phyloP scores from a whole-genome alignment of 2,329 filamentous ascomycete species.

The Fusarium odoratissimum region DNA sequence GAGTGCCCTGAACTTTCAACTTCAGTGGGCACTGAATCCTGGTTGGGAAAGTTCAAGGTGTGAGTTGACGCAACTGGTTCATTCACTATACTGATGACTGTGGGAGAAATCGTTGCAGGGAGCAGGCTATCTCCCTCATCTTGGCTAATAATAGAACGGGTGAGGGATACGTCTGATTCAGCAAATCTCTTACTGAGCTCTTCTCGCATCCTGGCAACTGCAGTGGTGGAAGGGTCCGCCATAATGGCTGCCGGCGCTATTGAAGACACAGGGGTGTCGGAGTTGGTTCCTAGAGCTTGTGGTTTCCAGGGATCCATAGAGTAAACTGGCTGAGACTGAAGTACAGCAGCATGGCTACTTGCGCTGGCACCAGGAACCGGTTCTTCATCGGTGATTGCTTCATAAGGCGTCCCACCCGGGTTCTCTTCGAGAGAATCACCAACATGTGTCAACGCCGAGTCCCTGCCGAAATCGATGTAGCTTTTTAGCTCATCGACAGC shows the following conservation, averaged over 20 bases:
- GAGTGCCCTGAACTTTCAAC: constrained; percentile 41
- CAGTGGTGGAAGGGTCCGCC: constrained; percentile 35
- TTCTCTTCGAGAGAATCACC: constrained; percentile 17
- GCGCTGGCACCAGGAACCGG: not conserved
- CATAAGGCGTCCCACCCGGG: constrained; percentile 9
- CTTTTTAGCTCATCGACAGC: constrained; percentile 40
- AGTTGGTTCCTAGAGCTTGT: constrained; percentile 34
- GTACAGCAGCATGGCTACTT: constrained; percentile 15
- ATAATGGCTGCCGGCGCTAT: constrained; percentile 47
- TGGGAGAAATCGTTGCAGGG: constrained; percentile 53
- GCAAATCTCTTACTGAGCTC: constrained; percentile 39
- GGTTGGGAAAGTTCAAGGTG: constrained; percentile 35
- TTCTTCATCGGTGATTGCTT: not conserved
- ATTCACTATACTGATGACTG: constrained; percentile 51
- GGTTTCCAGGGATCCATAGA: constrained; percentile 43
- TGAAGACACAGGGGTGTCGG: constrained; percentile 38
- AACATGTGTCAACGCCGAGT: constrained; percentile 22
- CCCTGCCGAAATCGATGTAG: constrained; percentile 40
- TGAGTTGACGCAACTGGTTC: constrained; percentile 39
- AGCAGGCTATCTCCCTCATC: constrained; percentile 35
- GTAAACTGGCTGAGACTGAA: constrained; percentile 34
- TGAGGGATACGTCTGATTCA: constrained; percentile 26
- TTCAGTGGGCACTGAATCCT: constrained; percentile 29
- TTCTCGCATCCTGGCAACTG: constrained; percentile 35
- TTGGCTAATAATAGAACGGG: constrained; percentile 35